These are phyloP conservation scores for Phytophthora rubi DNA, from an alignment of 352 stramenopile species.

Conservation along the genomic window DNA sequence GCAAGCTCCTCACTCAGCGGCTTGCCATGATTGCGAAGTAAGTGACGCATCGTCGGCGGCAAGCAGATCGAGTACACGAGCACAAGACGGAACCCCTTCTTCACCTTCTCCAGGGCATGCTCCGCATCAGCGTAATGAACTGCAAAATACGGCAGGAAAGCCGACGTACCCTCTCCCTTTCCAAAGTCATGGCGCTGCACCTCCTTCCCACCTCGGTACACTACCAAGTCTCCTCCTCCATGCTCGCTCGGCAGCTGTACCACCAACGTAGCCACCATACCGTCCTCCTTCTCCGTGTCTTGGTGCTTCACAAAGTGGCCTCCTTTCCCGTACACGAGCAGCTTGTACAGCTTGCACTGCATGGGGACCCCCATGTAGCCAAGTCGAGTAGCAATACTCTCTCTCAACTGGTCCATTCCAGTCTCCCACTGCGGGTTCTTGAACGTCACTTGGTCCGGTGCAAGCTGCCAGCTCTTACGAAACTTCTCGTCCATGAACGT, in stretches of 20 bases:
- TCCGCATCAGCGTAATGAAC: slow-evolving; percentile 21
- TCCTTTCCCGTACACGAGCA: slow-evolving; percentile 49
- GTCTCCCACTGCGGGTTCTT: slow-evolving; percentile 13
- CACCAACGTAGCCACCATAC: slow-evolving; percentile 60
- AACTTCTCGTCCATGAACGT: not conserved
- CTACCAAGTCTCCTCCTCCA: slow-evolving; percentile 11
- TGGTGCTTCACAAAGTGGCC: slow-evolving; percentile 52
- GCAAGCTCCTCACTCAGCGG: not conserved
- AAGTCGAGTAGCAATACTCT: slow-evolving; percentile 7
- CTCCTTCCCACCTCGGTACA: not conserved
- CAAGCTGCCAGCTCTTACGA: not conserved
- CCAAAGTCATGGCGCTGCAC: slow-evolving; percentile 18
- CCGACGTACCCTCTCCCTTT: slow-evolving; percentile 5
- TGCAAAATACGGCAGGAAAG: slow-evolving; percentile 8
- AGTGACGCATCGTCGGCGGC: slow-evolving; percentile 12
- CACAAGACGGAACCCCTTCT: slow-evolving; percentile 19
- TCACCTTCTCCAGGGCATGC: slow-evolving; percentile 19
- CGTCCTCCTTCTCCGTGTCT: slow-evolving; percentile 57
- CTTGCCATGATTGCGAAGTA: not conserved
- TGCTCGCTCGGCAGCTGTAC: slow-evolving; percentile 43
- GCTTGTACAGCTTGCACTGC: slow-evolving; percentile 41
- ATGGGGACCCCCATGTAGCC: slow-evolving; percentile 17
- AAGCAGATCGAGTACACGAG: slow-evolving; percentile 26
- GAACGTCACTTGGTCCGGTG: not conserved
- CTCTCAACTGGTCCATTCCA: slow-evolving; percentile 10